These are phyloP conservation scores for sweet orange (Citrus sinensis) DNA, from an alignment of 345 rosid species.

Conservation along the genomic window DVS_A1.0 CM039164.1:1304501-1305000, in stretches of 20 bases:
- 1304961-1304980: neutral
- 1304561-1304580: slow-evolving; percentile 16
- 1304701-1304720: slow-evolving; percentile 39
- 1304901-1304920: slow-evolving; percentile 23
- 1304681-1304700: slow-evolving; percentile 82
- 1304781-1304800: slow-evolving; percentile 54
- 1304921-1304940: neutral
- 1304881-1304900: slow-evolving; percentile 92
- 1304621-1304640: slow-evolving; percentile 81
- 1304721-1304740: neutral
- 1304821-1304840: slow-evolving; percentile 74
- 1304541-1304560: neutral
- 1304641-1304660: slow-evolving; percentile 83
- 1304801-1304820: slow-evolving; percentile 97
- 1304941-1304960: neutral
- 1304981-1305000: neutral
- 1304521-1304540: slow-evolving; percentile 17
- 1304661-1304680: slow-evolving; percentile 91
- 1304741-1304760: slow-evolving; percentile 9
- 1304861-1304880: slow-evolving; percentile 83
- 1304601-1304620: slow-evolving; percentile 36
- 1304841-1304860: slow-evolving; percentile 75
- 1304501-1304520: slow-evolving; percentile 79
- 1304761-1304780: slow-evolving; percentile 8
- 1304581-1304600: slow-evolving; percentile 83